Evolutionary conservation across 163 green algal genomes (phyloP).

Genomic region (Scenedesmus sp.): DNA sequence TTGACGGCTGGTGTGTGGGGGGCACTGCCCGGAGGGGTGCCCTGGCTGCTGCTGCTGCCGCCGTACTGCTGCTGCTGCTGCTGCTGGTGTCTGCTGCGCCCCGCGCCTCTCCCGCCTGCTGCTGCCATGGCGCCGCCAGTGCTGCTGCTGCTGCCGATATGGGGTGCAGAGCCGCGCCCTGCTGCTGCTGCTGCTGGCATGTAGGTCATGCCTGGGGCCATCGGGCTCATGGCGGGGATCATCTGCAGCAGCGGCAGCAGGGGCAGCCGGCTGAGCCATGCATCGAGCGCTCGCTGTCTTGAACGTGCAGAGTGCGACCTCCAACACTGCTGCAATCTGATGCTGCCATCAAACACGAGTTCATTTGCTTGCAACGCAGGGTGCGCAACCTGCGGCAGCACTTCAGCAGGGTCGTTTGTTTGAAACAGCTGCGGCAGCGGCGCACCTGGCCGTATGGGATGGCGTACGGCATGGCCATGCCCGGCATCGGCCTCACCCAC

Average conservation of each 20-base stretch:
- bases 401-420: background rate
- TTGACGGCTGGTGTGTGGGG: background rate
- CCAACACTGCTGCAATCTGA: no score
- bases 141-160: background rate
- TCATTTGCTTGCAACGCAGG: background rate
- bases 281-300: no score
- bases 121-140: background rate
- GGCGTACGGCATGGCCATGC: slow-evolving; percentile 43
- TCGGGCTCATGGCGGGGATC: slow-evolving; percentile 42
- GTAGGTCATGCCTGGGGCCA: slow-evolving; percentile 19
- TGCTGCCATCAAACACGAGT: background rate
- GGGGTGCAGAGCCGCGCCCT: background rate
- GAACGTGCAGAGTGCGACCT: no score
- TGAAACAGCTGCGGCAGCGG: background rate
- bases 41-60: background rate
- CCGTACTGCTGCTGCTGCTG: slow-evolving; percentile 21
- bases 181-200: slow-evolving; percentile 20
- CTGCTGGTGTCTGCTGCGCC: background rate
- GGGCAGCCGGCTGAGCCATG: background rate
- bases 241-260: slow-evolving; percentile 38
- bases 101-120: background rate
- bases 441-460: slow-evolving; percentile 44
- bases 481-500: background rate
- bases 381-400: background rate
- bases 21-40: background rate